These are phyloP conservation scores for Tolypocladium endophyticum DNA, from an alignment of 2,329 filamentous ascomycete species.

Conservation along the genomic window DNA sequence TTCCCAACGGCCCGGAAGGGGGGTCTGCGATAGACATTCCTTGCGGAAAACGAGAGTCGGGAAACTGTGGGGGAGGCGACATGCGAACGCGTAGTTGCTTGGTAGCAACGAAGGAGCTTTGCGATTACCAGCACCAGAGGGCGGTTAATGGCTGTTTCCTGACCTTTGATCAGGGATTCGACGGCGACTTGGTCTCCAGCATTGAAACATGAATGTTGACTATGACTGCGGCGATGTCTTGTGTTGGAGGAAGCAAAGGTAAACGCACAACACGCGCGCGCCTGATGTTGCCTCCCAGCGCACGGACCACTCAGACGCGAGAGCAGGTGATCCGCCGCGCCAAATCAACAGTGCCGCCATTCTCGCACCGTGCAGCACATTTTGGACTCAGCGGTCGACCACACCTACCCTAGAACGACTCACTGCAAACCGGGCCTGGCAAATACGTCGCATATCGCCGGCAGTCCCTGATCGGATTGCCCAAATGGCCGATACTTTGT, in stretches of 20 bases:
- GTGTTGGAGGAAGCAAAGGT: not conserved
- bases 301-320: constrained; percentile 7
- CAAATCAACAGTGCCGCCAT: not conserved
- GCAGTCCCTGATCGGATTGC: not conserved
- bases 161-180: not conserved
- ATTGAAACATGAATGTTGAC: not conserved
- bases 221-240: not conserved
- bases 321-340: constrained; percentile 15
- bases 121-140: constrained; percentile 12
- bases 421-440: not conserved
- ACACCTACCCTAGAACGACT: not conserved
- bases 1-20: constrained; percentile 23
- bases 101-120: constrained; percentile 34
- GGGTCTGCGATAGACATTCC: constrained; percentile 48
- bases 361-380: constrained; percentile 1
- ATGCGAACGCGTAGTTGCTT: constrained; percentile 35
- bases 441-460: not conserved
- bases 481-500: constrained; percentile 17
- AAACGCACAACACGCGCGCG: not conserved
- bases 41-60: constrained; percentile 61
- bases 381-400: fast-evolving
- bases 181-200: not conserved
- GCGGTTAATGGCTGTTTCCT: not conserved
- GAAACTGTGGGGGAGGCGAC: constrained; percentile 71
- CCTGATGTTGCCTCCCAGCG: no score